A percentile compares a stretch with the other conserved stretches of the same genome.
These are phyloP conservation scores for Orbilia oligospora DNA, from an alignment of 2,329 filamentous ascomycete genomes.

Conservation along the genomic window DNA sequence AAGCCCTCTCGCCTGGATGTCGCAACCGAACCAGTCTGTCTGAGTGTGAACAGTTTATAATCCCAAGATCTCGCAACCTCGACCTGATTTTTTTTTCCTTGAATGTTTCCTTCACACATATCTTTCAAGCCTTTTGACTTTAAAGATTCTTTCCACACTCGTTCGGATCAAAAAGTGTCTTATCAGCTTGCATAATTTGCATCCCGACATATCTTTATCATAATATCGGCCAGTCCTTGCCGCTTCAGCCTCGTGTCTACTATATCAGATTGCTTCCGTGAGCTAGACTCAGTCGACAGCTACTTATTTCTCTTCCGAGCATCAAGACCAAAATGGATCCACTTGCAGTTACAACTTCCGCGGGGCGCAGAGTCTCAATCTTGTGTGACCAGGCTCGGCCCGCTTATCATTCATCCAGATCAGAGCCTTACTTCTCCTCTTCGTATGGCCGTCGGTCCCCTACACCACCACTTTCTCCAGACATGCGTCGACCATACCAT, in stretches of 20 bases:
- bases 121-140: constrained; percentile 30
- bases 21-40: constrained; percentile 59
- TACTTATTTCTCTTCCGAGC: constrained; percentile 8
- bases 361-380: constrained; percentile 64
- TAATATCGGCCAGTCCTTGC: background rate
- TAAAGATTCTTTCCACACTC: constrained; percentile 39
- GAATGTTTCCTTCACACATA: constrained; percentile 33
- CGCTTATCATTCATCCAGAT: constrained; percentile 36
- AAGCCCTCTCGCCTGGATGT: constrained; percentile 60
- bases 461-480: constrained; percentile 64
- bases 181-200: constrained; percentile 28
- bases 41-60: constrained; percentile 52
- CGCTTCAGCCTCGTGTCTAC: constrained; percentile 20
- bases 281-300: constrained; percentile 12
- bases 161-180: constrained; percentile 32
- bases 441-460: constrained; percentile 63
- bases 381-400: constrained; percentile 61
- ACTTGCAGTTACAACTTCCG: constrained; percentile 64
- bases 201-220: constrained; percentile 15
- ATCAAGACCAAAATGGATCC: constrained; percentile 62
- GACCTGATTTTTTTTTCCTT: constrained; percentile 20
- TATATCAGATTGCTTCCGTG: constrained; percentile 18
- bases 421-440: constrained; percentile 60
- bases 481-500: constrained; percentile 61
- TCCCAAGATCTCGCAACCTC: constrained; percentile 57